A percentile compares a stretch with the other conserved stretches of the same genome.
Conservation (phyloP, 2,329 filamentous ascomycete genomes). For the Diaporthe helianthi region DNA sequence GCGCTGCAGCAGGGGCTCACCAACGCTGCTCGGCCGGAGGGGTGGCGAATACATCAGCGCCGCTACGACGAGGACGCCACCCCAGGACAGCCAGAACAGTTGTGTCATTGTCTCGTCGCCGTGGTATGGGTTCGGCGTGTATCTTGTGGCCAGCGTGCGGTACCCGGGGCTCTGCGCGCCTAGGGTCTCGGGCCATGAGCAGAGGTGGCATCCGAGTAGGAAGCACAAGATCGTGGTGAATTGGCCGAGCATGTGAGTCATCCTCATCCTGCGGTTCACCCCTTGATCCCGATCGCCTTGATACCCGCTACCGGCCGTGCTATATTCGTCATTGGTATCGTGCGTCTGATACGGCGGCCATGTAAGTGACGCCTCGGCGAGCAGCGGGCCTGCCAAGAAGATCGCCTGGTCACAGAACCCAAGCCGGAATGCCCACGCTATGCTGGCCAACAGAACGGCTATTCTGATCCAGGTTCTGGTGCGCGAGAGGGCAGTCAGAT, state of each 20-base stretch:
- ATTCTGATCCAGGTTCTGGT: conserved; percentile 35
- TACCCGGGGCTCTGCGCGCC: background rate
- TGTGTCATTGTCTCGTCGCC: background rate
- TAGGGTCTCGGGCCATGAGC: background rate
- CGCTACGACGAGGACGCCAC: conserved; percentile 35
- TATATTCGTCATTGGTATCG: background rate
- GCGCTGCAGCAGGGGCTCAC: conserved; percentile 33
- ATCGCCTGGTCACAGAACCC: conserved; percentile 4
- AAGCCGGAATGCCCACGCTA: conserved; percentile 29
- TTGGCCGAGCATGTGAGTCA: background rate
- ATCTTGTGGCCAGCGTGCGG: background rate
- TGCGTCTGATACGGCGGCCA: background rate
- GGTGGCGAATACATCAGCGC: conserved; percentile 38
- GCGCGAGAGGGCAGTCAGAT: conserved; percentile 32
- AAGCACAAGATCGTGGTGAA: background rate
- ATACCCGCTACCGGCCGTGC: background rate
- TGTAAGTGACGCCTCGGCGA: conserved; percentile 35
- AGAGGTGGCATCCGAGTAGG: conserved; percentile 3
- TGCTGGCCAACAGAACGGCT: conserved; percentile 30
- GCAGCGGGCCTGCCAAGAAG: conserved; percentile 34
- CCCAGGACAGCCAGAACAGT: conserved; percentile 4
- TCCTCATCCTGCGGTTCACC: background rate
- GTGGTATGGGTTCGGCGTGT: background rate
- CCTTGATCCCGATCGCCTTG: background rate
- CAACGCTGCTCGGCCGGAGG: background rate